Conservation (phyloP, 345 rosid species). For the Geranium brycei region DNA sequence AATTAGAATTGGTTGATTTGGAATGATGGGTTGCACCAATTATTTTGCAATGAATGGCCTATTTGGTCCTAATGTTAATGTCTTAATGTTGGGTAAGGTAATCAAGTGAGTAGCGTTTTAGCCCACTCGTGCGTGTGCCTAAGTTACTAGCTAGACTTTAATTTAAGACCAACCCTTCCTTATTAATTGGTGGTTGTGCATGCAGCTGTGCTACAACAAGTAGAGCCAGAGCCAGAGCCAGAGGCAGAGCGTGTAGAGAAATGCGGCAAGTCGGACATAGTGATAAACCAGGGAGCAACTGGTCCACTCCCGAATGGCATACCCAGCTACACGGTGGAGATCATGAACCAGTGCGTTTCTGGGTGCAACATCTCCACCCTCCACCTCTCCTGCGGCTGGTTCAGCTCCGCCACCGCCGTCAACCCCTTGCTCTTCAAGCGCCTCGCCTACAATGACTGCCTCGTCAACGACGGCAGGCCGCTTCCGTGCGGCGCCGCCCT, state of each 20-base stretch:
- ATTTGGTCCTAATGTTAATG: no score
- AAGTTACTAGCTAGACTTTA: no score
- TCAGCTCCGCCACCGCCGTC: conserved; percentile 62
- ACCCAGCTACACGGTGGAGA: conserved; percentile 71
- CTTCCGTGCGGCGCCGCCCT: conserved; percentile 40
- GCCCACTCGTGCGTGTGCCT: no score
- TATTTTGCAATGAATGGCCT: no score
- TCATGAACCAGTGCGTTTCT: conserved; percentile 45
- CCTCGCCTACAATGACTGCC: conserved; percentile 67
- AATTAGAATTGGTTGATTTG: no score
- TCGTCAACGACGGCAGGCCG: conserved; percentile 74
- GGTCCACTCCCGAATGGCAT: conserved; percentile 61
- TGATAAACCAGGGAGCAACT: conserved; percentile 55
- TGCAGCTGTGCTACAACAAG: conserved; percentile 24
- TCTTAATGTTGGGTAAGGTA: no score
- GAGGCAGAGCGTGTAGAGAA: conserved; percentile 46
- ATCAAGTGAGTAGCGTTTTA: no score
- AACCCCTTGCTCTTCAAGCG: conserved; percentile 81
- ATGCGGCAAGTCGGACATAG: conserved; percentile 49
- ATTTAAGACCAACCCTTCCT: no score
- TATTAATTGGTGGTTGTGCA: no score
- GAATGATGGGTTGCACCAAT: no score
- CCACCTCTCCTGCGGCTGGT: conserved; percentile 81
- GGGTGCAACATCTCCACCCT: conserved; percentile 61
- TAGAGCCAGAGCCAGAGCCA: no score